phyloP scores from a whole-genome alignment of 2,329 filamentous ascomycete genomes.

The Botrytis fragariae region DNA sequence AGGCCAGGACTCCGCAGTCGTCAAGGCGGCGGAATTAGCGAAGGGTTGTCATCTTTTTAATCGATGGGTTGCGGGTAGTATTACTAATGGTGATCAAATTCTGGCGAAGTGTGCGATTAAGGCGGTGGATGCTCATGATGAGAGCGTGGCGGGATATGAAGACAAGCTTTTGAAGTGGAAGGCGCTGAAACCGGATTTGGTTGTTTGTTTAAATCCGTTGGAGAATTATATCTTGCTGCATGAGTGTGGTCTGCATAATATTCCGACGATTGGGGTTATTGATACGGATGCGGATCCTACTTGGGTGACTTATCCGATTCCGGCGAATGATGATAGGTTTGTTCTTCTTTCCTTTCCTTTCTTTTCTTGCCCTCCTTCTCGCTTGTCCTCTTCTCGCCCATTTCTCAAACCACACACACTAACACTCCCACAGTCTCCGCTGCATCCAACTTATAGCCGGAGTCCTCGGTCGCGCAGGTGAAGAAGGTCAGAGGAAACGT shows the following conservation, averaged over 20 bases:
- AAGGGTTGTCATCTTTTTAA: constrained; percentile 85
- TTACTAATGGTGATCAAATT: constrained; percentile 92
- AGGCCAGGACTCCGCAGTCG: constrained; percentile 77
- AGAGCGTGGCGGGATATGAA: constrained; percentile 59
- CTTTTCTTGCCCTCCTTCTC: too few relatives aligned
- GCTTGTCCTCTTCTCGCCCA: too few relatives aligned
- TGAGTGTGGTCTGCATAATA: constrained; percentile 82
- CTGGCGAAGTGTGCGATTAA: constrained; percentile 67
- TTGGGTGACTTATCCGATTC: constrained; percentile 94
- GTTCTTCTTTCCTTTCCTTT: constrained; percentile 29
- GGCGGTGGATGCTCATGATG: constrained; percentile 75
- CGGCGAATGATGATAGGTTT: constrained; percentile 92
- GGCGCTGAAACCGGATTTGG: constrained; percentile 80
- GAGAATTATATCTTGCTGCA: constrained; percentile 90
- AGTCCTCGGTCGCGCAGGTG: constrained; percentile 78
- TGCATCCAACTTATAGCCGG: constrained; percentile 79
- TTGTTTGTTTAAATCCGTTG: constrained; percentile 86
- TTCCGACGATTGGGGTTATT: constrained; percentile 92
- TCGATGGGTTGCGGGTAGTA: constrained; percentile 85
- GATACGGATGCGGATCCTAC: constrained; percentile 92
- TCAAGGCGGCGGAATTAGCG: constrained; percentile 74
- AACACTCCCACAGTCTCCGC: constrained; percentile 60
- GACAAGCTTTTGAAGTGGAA: constrained; percentile 60
- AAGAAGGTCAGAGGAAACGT: constrained; percentile 70
- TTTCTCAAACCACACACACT: too few relatives aligned